Evolutionary conservation across 2,329 filamentous ascomycete species (phyloP), one percentile per base, ranked within the genome.

Genomic region (Trichoderma lentiforme): DNA sequence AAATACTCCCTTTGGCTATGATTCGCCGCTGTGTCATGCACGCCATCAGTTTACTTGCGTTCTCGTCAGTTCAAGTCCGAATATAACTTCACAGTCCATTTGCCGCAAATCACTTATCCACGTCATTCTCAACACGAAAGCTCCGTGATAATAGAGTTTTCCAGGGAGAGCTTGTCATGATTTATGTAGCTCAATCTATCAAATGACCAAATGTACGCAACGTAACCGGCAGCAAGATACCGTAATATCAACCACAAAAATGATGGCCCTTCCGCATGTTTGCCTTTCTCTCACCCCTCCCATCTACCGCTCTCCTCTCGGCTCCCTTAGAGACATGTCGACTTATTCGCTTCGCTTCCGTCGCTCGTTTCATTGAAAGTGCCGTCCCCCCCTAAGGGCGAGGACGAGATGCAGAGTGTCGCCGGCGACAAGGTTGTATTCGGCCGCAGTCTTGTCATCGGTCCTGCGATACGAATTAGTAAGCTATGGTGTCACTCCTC

Each of bases 351-450:
- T 69, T 69, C 56, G 65, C 56, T 61, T 69, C 65, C 65, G 65
- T 60, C 39, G 57, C 56, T 67, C 43, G 43, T 67, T 67, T n/a
- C 47, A 72, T 60, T 66, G 60, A 64, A 71, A 73, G 74, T 75
- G 78, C 75, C 75, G 73, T 74, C 95, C 95, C 71, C 96, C 96
- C 80, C 96, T 90, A 73, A 99, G 90, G 57, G 96, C 97, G 76
- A 99, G 91, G 66, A 99, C 96, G 80, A 99, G 86, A 87, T 99
- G 96, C 77, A 99, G 87, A 43, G 95, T 99, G 74, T 94, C 93
- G 72, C 96, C 96, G 70, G 94, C 94, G 81, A 96, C 93, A 74
- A 99, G 93, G 75, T 89, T 90, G 82, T 98, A 98, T 78, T 98
- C 95, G 70, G 88, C 86, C 7, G 96, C 95, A 12, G 94, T 95